Evolutionary conservation across 768 basidiomycete species (phyloP), one percentile per base, ranked within the genome.

Genomic region (Neoboletus brunneissimus): DNA sequence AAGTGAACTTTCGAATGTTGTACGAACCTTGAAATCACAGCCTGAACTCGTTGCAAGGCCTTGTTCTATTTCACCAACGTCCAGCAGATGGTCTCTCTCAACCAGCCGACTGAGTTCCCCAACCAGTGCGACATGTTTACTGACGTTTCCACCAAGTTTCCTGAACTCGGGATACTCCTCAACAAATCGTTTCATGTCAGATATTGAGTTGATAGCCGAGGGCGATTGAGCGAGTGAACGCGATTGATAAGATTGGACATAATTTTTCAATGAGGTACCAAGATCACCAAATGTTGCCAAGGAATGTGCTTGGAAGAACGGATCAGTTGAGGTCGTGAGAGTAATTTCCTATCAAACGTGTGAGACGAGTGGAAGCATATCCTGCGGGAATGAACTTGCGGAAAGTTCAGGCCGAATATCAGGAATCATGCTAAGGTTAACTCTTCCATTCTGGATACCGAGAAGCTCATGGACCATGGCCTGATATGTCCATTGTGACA

Each of bases 401-500:
- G 86, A 83, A 53, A 98, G 78, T 70, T 99, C 97, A 27, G 90
- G 86, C 48, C 81, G 76, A 43, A 94, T 88, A 62, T 92, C 94
- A 15, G 93, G 93, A 35, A 95, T 92, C 57, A 83, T 75, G 58
- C 82, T 84, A 44, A 96, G 73, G 67, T 92, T 86, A 4, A 98
- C 94, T 55, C 97, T 82, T 20, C 96, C 96, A 67, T 98, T 98
- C 58, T 90, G 87, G 45, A 99, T 97, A 2, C 91, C 89, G 8
- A 98, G 74, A 15, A 97, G 77, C 69, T 98, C 97, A 66, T 99
- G 97, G 0, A 98, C 97, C 95, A 98, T 98, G 1, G 96, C 97
- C 70, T 98, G 96, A 74, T 98, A 98, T 25, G 97, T 98, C 97
- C 97, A 98, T 72, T 98, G 97, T 3, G 93, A 93, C 31, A 98